Evolutionary conservation across 2,329 filamentous ascomycete genomes (phyloP).

Genomic region (Onygena corvina): DNA sequence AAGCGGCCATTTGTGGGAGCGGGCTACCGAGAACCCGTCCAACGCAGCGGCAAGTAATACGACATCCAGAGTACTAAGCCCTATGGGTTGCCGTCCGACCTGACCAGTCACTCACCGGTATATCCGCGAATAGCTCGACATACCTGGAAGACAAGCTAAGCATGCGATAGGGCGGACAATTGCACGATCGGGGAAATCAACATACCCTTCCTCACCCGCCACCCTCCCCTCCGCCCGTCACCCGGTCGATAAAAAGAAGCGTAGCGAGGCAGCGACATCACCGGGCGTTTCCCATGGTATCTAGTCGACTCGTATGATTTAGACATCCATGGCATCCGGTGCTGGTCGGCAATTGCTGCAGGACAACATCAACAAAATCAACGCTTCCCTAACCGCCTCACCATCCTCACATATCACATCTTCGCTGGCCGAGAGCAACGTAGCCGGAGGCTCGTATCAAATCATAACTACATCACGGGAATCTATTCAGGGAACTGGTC

Average conservation of each 20-base stretch:
- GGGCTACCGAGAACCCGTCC: not conserved
- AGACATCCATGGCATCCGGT: constrained; percentile 18
- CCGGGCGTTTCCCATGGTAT: not conserved
- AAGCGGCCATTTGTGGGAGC: not conserved
- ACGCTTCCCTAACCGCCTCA: constrained; percentile 16
- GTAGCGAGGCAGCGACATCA: not conserved
- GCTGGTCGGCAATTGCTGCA: constrained; percentile 16
- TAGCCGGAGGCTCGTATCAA: constrained; percentile 12
- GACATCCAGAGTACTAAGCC: constrained; percentile 5
- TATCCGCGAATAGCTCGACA: too few species aligned
- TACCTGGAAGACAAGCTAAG: not conserved
- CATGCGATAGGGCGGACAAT: constrained; percentile 1
- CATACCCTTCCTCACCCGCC: not conserved
- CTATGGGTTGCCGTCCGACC: constrained; percentile 1
- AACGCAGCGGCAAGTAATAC: constrained; percentile 4
- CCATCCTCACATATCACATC: constrained; percentile 10
- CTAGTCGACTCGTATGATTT: not conserved
- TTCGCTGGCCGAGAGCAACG: constrained; percentile 11
- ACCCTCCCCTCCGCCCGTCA: not conserved
- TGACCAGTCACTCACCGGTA: constrained; percentile 5
- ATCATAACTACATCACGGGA: constrained; percentile 7
- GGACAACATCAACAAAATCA: constrained; percentile 18
- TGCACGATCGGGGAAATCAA: not conserved
- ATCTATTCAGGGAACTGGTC: constrained; percentile 6
- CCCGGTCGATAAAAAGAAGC: not conserved